A percentile compares a stretch with the other conserved stretches of the same genome.
phyloP scores from a whole-genome alignment of 129 eudicot genomes.

The Lactuca sativa region DNA sequence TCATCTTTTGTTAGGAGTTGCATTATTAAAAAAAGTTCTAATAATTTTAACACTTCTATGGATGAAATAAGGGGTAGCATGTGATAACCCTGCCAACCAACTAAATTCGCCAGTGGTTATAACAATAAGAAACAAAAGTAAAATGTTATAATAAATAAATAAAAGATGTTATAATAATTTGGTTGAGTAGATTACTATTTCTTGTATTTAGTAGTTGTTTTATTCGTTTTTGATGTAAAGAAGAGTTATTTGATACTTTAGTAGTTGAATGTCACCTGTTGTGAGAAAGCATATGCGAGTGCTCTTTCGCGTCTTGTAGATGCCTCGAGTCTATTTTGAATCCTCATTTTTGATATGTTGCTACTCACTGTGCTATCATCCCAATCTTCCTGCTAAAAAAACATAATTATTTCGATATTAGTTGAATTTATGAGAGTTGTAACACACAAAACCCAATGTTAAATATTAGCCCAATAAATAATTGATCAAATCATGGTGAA shows the following conservation, averaged over 20 bases:
- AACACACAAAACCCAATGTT: not conserved
- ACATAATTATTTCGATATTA: not conserved
- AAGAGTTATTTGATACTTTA: not conserved
- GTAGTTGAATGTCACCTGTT: slow-evolving; percentile 50
- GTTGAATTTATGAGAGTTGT: not conserved
- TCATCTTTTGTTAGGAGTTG: no score
- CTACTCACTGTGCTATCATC: slow-evolving; percentile 87
- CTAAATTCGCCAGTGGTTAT: no score
- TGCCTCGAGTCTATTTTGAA: slow-evolving; percentile 72
- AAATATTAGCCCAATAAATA: not conserved
- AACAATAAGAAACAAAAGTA: no score
- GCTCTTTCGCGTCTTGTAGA: slow-evolving; percentile 92
- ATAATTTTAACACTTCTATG: no score
- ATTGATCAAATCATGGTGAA: no score
- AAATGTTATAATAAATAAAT: not conserved
- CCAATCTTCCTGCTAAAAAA: slow-evolving; percentile 73
- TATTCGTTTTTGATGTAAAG: not conserved
- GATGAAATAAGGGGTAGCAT: no score
- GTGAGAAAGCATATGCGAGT: slow-evolving; percentile 92
- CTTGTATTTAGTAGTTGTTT: not conserved
- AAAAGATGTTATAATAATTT: not conserved
- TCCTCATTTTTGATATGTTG: slow-evolving; percentile 67
- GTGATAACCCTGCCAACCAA: no score
- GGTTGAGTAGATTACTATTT: no score
- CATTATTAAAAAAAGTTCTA: no score